phyloP scores from a whole-genome alignment of 208 protist genomes.

The Crithidia bombi region DNA sequence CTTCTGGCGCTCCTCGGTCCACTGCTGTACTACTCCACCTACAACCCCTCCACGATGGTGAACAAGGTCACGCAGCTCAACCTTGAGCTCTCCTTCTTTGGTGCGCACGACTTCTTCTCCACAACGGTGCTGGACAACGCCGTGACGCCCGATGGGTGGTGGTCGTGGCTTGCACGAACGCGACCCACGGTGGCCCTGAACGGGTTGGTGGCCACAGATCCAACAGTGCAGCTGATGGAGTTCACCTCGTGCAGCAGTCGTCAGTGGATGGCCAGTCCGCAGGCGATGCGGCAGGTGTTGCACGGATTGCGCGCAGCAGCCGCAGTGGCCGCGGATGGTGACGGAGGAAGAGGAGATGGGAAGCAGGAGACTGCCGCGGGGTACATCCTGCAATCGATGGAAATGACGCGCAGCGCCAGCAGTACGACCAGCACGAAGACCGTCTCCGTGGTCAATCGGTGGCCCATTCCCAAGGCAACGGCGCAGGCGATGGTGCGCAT shows the following conservation, averaged over 20 bases:
- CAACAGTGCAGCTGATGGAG: slow-evolving; percentile 59
- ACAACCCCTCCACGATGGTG: slow-evolving; percentile 69
- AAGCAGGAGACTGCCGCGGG: slow-evolving; percentile 9
- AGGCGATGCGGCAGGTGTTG: slow-evolving; percentile 36
- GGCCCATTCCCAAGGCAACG: slow-evolving; percentile 41
- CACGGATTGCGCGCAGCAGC: slow-evolving; percentile 18
- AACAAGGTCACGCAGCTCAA: slow-evolving; percentile 52
- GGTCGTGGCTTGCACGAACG: slow-evolving; percentile 54
- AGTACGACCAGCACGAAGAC: slow-evolving; percentile 22
- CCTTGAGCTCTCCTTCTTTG: slow-evolving; percentile 60
- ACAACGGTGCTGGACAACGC: slow-evolving; percentile 40
- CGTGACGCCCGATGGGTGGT: slow-evolving; percentile 33
- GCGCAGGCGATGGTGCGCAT: slow-evolving; percentile 41
- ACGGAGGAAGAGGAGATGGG: slow-evolving; percentile 6
- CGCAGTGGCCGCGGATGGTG: not conserved
- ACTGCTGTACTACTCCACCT: slow-evolving; percentile 87
- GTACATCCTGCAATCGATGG: slow-evolving; percentile 44
- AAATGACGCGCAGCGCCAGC: slow-evolving; percentile 31
- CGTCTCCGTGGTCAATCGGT: slow-evolving; percentile 37
- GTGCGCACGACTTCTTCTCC: slow-evolving; percentile 53
- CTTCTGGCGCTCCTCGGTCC: slow-evolving; percentile 74
- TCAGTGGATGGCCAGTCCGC: slow-evolving; percentile 66
- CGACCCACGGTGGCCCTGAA: slow-evolving; percentile 55
- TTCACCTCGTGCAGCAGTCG: slow-evolving; percentile 57
- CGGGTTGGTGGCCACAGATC: slow-evolving; percentile 29